Conservation (phyloP, 345 rosid species). For the Diplotaxis tenuifolia region DNA sequence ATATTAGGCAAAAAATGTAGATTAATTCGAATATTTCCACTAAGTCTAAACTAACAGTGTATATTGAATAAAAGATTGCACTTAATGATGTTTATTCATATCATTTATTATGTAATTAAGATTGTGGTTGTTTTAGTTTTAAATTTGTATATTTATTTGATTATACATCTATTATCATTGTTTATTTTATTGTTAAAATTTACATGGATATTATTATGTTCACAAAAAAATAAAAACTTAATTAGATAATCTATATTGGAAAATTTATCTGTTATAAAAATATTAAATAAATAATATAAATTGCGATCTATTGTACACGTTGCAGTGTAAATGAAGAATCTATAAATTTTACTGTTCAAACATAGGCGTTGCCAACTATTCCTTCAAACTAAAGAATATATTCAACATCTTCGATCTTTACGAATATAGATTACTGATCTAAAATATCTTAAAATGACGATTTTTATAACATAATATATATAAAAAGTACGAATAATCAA, state of each 20-base stretch:
- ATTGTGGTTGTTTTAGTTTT: neutral
- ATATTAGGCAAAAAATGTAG: neutral
- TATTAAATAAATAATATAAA: neutral
- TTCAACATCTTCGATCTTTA: too few relatives aligned
- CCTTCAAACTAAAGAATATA: neutral
- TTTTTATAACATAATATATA: too few relatives aligned
- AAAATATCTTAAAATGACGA: too few relatives aligned
- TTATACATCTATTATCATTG: neutral
- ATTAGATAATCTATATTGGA: neutral
- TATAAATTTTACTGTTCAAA: neutral
- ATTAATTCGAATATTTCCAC: neutral
- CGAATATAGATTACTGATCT: too few relatives aligned
- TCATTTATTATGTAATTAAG: neutral
- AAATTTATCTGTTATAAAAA: neutral
- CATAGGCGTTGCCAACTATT: neutral
- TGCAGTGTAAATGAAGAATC: neutral
- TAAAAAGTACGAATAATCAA: too few relatives aligned
- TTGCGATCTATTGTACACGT: neutral
- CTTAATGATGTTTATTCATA: neutral
- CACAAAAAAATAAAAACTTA: neutral
- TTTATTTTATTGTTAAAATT: neutral
- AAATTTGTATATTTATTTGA: neutral
- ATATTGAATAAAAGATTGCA: neutral
- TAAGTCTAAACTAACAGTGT: neutral
- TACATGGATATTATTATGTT: neutral